Percentiles rank a stretch among this genome's conserved stretches.
Evolutionary conservation across 257 asterid genomes (phyloP).

Genomic region (Solanum sitiens): DNA sequence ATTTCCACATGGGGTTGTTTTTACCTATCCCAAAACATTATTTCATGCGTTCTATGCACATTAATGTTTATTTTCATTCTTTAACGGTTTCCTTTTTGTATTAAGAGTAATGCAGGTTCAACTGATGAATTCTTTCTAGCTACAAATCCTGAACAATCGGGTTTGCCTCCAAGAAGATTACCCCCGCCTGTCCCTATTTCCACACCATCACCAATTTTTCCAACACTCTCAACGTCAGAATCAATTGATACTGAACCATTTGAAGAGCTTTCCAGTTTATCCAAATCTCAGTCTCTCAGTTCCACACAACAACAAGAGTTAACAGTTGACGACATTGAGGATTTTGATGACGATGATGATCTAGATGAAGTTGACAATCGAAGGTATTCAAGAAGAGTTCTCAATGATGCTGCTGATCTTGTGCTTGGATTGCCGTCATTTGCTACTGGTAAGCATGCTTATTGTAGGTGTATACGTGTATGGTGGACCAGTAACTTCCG

Average conservation of each 20-base stretch:
- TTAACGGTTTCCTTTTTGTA: constrained; percentile 6
- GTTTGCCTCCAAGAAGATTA: constrained; percentile 82
- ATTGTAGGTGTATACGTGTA: neutral
- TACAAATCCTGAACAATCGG: constrained; percentile 64
- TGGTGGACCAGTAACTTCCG: neutral
- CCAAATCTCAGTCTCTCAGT: constrained; percentile 56
- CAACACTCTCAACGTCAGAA: constrained; percentile 42
- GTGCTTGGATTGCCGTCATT: constrained; percentile 71
- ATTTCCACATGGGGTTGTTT: neutral
- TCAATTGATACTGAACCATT: constrained; percentile 53
- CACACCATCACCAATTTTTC: constrained; percentile 44
- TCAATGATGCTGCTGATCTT: constrained; percentile 89
- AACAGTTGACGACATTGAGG: constrained; percentile 89
- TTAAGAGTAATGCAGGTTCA: constrained; percentile 79
- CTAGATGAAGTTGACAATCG: constrained; percentile 60
- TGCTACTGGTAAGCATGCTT: constrained; percentile 52
- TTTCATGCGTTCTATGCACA: neutral
- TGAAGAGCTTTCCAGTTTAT: constrained; percentile 46
- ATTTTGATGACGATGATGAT: constrained; percentile 61
- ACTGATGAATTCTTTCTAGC: constrained; percentile 79
- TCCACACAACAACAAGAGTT: constrained; percentile 57
- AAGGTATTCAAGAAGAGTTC: constrained; percentile 86
- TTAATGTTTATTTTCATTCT: neutral
- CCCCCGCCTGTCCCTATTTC: constrained; percentile 58
- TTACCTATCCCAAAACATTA: neutral